These are phyloP conservation scores for Diaporthe vaccinii DNA, from an alignment of 2,329 filamentous ascomycete species.

Conservation along the genomic window DNA sequence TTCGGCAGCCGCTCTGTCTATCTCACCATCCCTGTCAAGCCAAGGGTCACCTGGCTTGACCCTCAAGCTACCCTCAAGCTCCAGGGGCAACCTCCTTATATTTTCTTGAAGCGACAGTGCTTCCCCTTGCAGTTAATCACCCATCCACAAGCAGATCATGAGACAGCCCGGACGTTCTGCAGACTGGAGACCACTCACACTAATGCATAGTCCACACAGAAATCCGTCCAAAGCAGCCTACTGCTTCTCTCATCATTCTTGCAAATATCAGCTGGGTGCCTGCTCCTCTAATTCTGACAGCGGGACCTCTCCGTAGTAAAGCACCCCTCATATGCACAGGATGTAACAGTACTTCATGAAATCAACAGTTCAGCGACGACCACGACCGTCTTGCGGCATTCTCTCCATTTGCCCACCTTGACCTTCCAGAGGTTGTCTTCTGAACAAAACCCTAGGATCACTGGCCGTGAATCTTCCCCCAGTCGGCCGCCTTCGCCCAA, in stretches of 20 bases:
- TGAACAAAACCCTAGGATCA: not conserved
- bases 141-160: conserved; percentile 31
- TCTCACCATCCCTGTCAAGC: conserved; percentile 32
- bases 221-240: conserved; percentile 11
- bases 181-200: conserved; percentile 11
- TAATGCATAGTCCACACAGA: conserved; percentile 13
- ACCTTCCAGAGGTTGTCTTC: not conserved
- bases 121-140: conserved; percentile 34
- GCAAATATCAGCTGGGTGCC: conserved; percentile 30
- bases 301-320: conserved; percentile 9
- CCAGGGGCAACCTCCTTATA: conserved; percentile 30
- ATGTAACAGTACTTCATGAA: not conserved
- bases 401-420: not conserved
- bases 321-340: not conserved
- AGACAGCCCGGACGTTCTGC: conserved; percentile 30
- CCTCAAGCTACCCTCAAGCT: conserved; percentile 28
- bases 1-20: conserved; percentile 37
- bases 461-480: not conserved
- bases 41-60: conserved; percentile 32
- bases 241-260: conserved; percentile 8
- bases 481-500: not conserved
- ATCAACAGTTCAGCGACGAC: not conserved
- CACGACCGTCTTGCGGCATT: not conserved
- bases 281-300: conserved; percentile 24
- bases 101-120: conserved; percentile 35